phyloP scores from a whole-genome alignment of 768 basidiomycete species.

The Suillus americanus region DNA sequence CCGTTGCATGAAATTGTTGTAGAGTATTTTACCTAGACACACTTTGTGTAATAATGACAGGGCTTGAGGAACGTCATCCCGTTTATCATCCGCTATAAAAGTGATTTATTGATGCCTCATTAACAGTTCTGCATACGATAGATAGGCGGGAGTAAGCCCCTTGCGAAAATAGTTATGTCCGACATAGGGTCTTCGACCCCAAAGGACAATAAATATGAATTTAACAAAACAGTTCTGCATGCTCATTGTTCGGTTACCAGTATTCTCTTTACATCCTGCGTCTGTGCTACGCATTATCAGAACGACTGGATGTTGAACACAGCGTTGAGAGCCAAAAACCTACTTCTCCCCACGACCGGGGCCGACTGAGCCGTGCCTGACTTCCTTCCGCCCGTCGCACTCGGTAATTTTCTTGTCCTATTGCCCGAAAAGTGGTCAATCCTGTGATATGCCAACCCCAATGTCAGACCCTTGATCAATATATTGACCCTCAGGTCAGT shows the following conservation, averaged over 20 bases:
- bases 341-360: not conserved
- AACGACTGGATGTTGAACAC: not conserved
- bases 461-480: not conserved
- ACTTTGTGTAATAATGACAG: not conserved
- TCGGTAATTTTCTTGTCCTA: not conserved
- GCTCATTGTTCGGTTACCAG: not conserved
- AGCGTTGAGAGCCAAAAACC: not conserved
- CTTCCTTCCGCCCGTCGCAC: not conserved
- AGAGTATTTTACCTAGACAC: not conserved
- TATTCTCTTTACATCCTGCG: not conserved
- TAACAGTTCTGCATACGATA: not conserved
- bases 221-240: not conserved
- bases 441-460: not conserved
- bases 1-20: slow-evolving; percentile 3
- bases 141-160: no score
- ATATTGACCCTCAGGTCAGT: not conserved
- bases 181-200: no score
- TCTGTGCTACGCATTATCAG: not conserved
- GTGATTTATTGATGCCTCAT: not conserved
- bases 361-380: not conserved
- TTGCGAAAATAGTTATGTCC: no score
- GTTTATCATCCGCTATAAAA: not conserved
- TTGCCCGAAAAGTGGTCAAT: not conserved
- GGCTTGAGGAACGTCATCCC: not conserved
- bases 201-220: no score